Evolutionary conservation across 768 basidiomycete genomes (phyloP).

Genomic region (Amanita polypyramis): DNA sequence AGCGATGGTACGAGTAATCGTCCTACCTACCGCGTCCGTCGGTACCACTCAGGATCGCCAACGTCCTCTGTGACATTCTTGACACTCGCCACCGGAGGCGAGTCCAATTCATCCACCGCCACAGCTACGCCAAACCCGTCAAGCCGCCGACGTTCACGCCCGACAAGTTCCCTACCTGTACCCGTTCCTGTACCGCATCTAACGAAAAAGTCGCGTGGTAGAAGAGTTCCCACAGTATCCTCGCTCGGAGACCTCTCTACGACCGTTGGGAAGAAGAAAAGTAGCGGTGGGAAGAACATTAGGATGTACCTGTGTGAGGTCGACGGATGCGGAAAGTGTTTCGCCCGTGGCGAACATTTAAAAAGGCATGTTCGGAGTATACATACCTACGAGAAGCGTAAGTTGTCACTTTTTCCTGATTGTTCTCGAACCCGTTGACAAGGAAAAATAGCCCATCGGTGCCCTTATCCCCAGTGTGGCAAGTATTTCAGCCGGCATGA

Average conservation of each 20-base stretch:
- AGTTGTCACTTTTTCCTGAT: conserved; percentile 24
- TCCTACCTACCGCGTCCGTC: conserved; percentile 5
- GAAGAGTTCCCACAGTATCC: conserved; percentile 47
- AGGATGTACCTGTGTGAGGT: conserved; percentile 70
- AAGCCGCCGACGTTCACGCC: conserved; percentile 24
- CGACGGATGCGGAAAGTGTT: conserved; percentile 78
- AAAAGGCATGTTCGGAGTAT: conserved; percentile 85
- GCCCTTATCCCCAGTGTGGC: conserved; percentile 68
- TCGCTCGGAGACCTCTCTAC: conserved; percentile 21
- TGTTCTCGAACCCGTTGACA: conserved; percentile 1
- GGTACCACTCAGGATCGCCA: conserved; percentile 6
- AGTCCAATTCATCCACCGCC: conserved; percentile 8
- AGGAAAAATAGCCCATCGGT: conserved; percentile 55
- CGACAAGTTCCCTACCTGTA: conserved; percentile 28
- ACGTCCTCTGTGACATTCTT: conserved; percentile 4
- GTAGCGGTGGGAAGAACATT: conserved; percentile 27
- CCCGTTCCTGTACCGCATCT: conserved; percentile 60
- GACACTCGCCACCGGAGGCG: conserved; percentile 5
- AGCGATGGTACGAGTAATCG: background rate
- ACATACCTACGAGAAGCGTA: conserved; percentile 90
- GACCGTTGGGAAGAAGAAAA: conserved; percentile 18
- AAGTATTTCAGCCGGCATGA: conserved; percentile 84
- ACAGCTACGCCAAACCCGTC: conserved; percentile 9
- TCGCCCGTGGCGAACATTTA: conserved; percentile 81
- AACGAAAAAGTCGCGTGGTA: conserved; percentile 61